These are phyloP conservation scores for Heterobasidion irregulare DNA, from an alignment of 1,284 basidiomycete species.

Conservation along the genomic window DNA sequence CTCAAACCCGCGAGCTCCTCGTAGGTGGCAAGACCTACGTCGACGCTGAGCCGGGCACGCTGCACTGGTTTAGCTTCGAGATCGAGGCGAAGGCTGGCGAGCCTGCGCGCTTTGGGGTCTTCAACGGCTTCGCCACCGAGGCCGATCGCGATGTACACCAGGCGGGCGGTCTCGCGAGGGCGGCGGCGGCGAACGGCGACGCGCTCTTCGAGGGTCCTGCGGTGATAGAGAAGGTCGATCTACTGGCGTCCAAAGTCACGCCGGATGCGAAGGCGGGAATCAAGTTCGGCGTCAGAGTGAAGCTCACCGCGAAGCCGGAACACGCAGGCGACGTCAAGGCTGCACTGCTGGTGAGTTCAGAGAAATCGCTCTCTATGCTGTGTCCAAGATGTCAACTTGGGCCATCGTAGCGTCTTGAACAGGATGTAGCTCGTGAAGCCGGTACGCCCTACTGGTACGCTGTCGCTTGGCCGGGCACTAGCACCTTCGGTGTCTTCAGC, in stretches of 20 bases:
- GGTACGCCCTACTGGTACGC: neutral
- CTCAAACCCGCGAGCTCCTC: neutral
- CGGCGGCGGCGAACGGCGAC: neutral
- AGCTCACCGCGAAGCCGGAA: neutral
- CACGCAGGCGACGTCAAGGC: neutral
- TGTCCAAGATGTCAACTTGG: no score
- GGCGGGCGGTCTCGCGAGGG: no score
- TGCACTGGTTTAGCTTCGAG: neutral
- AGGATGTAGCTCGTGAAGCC: neutral
- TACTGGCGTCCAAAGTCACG: neutral
- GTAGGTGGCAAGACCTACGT: neutral
- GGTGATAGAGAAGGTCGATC: neutral
- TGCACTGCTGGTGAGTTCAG: neutral
- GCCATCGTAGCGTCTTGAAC: neutral
- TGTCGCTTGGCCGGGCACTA: neutral
- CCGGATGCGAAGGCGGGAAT: neutral
- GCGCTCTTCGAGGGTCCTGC: neutral
- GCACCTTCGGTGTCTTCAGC: neutral
- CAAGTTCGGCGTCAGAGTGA: neutral
- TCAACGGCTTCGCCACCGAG: neutral
- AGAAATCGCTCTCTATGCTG: no score
- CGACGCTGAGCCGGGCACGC: neutral
- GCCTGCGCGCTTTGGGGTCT: neutral
- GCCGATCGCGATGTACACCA: neutral
- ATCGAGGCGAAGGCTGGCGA: neutral